Evolutionary conservation across 2,329 filamentous ascomycete species (phyloP), one percentile per base, ranked within the genome.

Genomic region (Trichoderma gracile): DNA sequence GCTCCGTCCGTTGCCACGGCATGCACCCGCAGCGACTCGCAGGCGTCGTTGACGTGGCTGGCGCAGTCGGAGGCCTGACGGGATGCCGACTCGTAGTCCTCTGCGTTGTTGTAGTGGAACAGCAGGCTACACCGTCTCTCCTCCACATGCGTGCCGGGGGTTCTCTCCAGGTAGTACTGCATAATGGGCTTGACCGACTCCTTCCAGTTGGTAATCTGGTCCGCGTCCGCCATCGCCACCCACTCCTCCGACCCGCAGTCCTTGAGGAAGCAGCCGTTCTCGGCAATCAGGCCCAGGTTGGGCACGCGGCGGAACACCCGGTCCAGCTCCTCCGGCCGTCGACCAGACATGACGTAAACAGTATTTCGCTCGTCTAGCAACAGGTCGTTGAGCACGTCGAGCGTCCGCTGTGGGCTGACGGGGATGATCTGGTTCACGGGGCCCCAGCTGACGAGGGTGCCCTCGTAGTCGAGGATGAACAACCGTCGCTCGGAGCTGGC

Each of bases 41-140:
- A 97, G 0, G 92, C 91, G 73, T 97, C 93, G 73, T 98, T 98
- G 81, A 98, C 95, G 72, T 97, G 93, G 67, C 91, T 93, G 0
- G 92, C 92, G 72, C 93, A 96, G 74, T 98, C 94, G 21, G 89
- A 90, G 0, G 93, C 94, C 71, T 93, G 90, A 21, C 92, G 88
- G 65, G 85, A 83, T 0, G 93, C 93, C 25, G 86, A 84, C 58
- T 89, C 86, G 65, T 86, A 86, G 73, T 97, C 92, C 63, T 92
- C 90, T 1, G 90, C 89, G 60, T 88, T 88, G 74, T 91, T 90
- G 78, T 95, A 96, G 77, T 96, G 92, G 81, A 97, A 97, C 65
- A 96, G 86, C 25, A 97, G 81, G 45, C 91, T 95, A 80, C 92
- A 97, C 70, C 93, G 91, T n/a, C 92, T 89, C 73, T 96, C 91